Conservation (phyloP, 768 basidiomycete species). For the Fomitopsis serialis region DNA sequence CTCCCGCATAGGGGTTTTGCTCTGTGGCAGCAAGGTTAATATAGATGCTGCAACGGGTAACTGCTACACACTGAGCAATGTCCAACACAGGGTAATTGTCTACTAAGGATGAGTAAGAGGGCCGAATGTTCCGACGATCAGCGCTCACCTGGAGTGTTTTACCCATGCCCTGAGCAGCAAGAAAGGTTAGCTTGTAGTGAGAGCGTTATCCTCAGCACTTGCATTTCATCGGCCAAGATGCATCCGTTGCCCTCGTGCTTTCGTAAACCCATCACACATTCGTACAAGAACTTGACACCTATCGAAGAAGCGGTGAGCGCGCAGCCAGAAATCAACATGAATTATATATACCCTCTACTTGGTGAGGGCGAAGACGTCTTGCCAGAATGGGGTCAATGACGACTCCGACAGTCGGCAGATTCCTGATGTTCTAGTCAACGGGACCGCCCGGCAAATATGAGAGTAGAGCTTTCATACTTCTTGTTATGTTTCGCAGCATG, state of each 20-base stretch:
- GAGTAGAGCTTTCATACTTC: conserved; percentile 39
- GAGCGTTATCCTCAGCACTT: conserved; percentile 9
- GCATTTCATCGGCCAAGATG: conserved; percentile 98
- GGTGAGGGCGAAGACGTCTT: conserved; percentile 78
- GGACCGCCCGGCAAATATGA: neutral
- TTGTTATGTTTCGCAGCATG: conserved; percentile 66
- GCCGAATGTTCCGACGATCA: too few relatives aligned
- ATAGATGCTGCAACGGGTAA: neutral
- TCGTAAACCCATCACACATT: conserved; percentile 90
- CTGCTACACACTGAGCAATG: conserved; percentile 67
- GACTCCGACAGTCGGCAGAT: conserved; percentile 64
- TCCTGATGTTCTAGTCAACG: conserved; percentile 32
- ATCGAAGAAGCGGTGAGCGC: neutral
- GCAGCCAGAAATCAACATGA: neutral
- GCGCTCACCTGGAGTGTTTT: conserved; percentile 76
- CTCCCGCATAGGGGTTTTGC: conserved; percentile 74
- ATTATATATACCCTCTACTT: conserved; percentile 64
- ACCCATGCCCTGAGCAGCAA: conserved; percentile 74
- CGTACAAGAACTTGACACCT: conserved; percentile 90
- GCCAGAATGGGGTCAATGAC: conserved; percentile 87
- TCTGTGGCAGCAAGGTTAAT: conserved; percentile 38
- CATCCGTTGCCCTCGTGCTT: conserved; percentile 91
- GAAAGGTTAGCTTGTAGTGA: neutral
- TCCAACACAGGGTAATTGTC: conserved; percentile 93
- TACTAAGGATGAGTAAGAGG: conserved; percentile 22